Base-by-base conservation (phyloP, 176 grass and related monocot species). In the Musa acuminata region DNA sequence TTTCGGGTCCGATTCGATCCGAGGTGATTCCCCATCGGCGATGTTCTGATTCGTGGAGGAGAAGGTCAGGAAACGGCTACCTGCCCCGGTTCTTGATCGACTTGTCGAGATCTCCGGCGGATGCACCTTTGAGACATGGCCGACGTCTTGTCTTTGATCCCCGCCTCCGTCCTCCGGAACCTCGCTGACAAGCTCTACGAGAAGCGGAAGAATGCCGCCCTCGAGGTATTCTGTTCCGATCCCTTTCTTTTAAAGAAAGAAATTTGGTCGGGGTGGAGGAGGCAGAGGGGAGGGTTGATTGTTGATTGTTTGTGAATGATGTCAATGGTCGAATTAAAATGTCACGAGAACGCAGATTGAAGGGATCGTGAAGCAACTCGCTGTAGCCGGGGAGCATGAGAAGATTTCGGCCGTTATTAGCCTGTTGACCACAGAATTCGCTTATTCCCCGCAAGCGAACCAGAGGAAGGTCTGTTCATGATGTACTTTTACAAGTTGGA, bases 111-210 rank as follows among this genome's bases (percentile, higher is more conserved):
- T 69, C 65, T 71, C 58, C 58, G 69, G 67, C 23, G 69, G 35
- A 43, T 43, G 35, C 35, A 43, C 35, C 35, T 43, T 43, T 43
- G 35, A 43, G 35, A 49, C 78, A 79, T 79, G 77, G 79, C 85
- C 78, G 95, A 99, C 70, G 86, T 86, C 77, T 80, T 87, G 50
- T 80, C 88, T 54, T 81, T 94, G 80, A 87, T 99, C 24, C 95
- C 95, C n/a, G 72, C 88, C 77, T 78, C 86, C 71, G 95, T 99
- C 71, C 78, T 87, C 68, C 85, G 95, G 77, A 99, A 99, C 80
- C 95, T 99, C 73, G 81, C 88, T 11, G 95, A 99, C 82, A 99
- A 99, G 86, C 90, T 99, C 67, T 99, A 99, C 65, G 95, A 99
- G 83, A 99, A 99, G 85, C 88, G 91, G 57, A 99, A 99, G 81